Conservation (phyloP, 495 filamentous ascomycete genomes). For the Podospora anserina region DNA sequence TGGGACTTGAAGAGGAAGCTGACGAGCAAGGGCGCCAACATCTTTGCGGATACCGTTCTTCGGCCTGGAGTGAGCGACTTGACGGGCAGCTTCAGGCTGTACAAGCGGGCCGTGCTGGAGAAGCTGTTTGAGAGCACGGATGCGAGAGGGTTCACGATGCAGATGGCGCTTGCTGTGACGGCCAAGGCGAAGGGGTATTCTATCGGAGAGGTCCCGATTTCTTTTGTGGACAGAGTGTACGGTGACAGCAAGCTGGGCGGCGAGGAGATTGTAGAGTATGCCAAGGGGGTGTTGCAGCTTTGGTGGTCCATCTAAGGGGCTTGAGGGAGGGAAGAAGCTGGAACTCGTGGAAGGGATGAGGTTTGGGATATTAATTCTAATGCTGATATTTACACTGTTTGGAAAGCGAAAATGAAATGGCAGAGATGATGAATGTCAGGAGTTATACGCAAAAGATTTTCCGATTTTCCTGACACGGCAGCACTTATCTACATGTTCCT, state of each 20-base stretch:
- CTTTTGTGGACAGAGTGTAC: conserved; percentile 91
- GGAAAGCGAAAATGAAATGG: neutral
- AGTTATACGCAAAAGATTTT: neutral
- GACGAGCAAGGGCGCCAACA: conserved; percentile 84
- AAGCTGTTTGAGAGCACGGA: conserved; percentile 86
- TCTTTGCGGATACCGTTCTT: conserved; percentile 92
- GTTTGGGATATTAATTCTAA: neutral
- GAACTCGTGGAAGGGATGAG: neutral
- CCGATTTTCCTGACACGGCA: neutral
- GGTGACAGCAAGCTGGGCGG: conserved; percentile 94
- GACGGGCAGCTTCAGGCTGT: conserved; percentile 90
- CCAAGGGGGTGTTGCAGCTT: conserved; percentile 83
- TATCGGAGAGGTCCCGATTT: conserved; percentile 91
- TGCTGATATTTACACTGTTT: conserved; percentile 2
- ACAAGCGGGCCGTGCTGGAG: conserved; percentile 85
- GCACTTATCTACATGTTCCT: conserved; percentile 62
- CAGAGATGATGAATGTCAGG: conserved; percentile 4
- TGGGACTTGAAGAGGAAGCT: conserved; percentile 98
- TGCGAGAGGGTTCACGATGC: conserved; percentile 95
- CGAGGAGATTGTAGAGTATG: conserved; percentile 96
- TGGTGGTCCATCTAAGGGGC: conserved; percentile 61
- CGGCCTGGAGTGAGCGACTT: conserved; percentile 94
- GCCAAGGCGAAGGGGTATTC: conserved; percentile 89
- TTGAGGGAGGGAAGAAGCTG: neutral
- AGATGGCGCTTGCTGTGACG: conserved; percentile 89